Percentiles rank a stretch among this genome's conserved stretches.
Conservation (phyloP, 164 flowering plant species). For the Amborella trichopoda region DNA sequence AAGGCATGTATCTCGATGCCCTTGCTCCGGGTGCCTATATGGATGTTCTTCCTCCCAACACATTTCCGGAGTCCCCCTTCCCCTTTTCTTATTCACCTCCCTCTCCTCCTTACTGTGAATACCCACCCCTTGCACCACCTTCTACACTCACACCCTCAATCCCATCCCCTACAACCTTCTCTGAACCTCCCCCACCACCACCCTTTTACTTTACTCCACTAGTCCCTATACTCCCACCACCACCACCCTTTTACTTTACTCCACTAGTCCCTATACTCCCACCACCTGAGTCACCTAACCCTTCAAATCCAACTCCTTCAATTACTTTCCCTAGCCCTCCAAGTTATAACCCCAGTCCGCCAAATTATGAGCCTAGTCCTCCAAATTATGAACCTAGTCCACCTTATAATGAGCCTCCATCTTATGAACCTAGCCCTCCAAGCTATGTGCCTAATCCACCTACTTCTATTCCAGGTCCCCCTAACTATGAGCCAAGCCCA, state of each 20-base stretch:
- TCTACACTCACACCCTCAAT: constrained; percentile 26
- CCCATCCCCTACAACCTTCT: constrained; percentile 21
- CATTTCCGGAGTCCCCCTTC: constrained; percentile 31
- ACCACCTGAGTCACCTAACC: too few species aligned
- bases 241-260: constrained; percentile 13
- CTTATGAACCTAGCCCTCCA: constrained; percentile 15
- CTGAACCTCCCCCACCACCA: constrained; percentile 23
- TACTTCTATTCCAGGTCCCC: constrained; percentile 14
- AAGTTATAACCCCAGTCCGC: constrained; percentile 5
- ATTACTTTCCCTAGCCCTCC: constrained; percentile 6
- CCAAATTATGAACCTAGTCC: constrained; percentile 13
- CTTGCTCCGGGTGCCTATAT: constrained; percentile 6
- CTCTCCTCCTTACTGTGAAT: constrained; percentile 42
- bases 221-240: constrained; percentile 15
- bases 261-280: constrained; percentile 17
- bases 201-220: constrained; percentile 15
- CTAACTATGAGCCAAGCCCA: constrained; percentile 8
- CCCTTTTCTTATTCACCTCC: constrained; percentile 32
- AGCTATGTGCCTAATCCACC: constrained; percentile 15
- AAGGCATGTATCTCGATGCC: not conserved
- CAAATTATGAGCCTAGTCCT: constrained; percentile 8
- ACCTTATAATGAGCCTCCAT: constrained; percentile 11
- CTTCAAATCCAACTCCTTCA: constrained; percentile 9
- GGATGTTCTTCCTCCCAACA: constrained; percentile 44
- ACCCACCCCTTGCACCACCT: constrained; percentile 26